Percentiles rank a stretch among this genome's conserved stretches.
phyloP scores from a whole-genome alignment of 345 rosid genomes.

The Populus davidiana region DNA sequence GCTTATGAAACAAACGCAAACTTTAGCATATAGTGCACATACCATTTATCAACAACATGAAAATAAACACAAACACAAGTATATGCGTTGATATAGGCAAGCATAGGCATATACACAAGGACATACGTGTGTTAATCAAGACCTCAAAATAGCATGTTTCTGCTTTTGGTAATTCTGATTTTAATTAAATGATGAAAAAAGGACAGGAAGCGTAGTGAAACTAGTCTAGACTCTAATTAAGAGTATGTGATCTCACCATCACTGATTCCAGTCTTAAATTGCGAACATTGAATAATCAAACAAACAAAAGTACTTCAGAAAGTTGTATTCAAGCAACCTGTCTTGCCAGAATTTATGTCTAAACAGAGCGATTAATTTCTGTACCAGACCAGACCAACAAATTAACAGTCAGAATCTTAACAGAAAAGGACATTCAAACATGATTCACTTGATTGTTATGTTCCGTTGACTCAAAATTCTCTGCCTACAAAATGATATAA shows the following conservation, averaged over 20 bases:
- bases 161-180: not conserved
- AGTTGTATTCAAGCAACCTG: not conserved
- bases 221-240: not conserved
- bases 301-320: not conserved
- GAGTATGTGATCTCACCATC: not conserved
- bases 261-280: not conserved
- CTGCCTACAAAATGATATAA: not conserved
- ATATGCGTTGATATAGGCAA: not conserved
- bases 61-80: not conserved
- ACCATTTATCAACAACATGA: not conserved
- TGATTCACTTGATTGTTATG: not conserved
- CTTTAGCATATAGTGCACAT: not conserved
- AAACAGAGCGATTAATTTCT: not conserved
- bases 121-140: not conserved
- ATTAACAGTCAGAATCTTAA: not conserved
- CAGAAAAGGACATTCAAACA: not conserved
- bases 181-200: not conserved
- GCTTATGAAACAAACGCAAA: constrained; percentile 26
- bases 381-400: not conserved
- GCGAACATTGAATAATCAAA: not conserved
- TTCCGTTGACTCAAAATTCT: not conserved
- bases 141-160: not conserved
- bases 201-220: not conserved
- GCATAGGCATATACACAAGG: not conserved
- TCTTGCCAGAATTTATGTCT: not conserved